These are phyloP conservation scores for Cryptococcus floricola DNA, from an alignment of 1,284 basidiomycete species.

Conservation along the genomic window DNA sequence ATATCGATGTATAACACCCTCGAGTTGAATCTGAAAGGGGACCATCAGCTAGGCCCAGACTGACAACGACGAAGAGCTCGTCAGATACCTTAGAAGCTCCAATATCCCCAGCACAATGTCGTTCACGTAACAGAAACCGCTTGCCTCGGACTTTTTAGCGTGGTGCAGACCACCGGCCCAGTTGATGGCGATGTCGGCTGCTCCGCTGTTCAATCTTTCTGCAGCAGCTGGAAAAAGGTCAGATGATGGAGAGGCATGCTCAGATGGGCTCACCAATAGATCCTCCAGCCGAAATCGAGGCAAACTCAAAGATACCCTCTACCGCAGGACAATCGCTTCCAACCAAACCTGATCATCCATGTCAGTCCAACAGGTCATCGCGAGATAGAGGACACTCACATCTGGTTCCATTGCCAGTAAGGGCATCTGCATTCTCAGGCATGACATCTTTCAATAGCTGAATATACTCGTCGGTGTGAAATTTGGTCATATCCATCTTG, in stretches of 20 bases:
- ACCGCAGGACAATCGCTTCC: slow-evolving; percentile 96
- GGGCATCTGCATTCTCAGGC: slow-evolving; percentile 76
- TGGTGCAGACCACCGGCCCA: slow-evolving; percentile 98
- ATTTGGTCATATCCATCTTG: slow-evolving; percentile 77
- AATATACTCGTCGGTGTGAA: slow-evolving; percentile 98
- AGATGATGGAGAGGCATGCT: not conserved
- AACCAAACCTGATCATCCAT: slow-evolving; percentile 62
- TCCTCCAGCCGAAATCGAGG: slow-evolving; percentile 91
- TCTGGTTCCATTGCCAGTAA: slow-evolving; percentile 75
- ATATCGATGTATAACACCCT: slow-evolving; percentile 97
- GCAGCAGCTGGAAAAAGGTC: slow-evolving; percentile 62
- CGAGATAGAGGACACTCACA: slow-evolving; percentile 57
- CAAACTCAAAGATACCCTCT: slow-evolving; percentile 94
- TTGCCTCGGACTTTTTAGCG: slow-evolving; percentile 94
- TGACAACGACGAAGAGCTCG: not conserved
- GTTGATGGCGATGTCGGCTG: slow-evolving; percentile 89
- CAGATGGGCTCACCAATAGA: slow-evolving; percentile 58
- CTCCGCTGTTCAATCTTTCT: slow-evolving; percentile 70
- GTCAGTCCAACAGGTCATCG: not conserved
- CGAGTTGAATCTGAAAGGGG: slow-evolving; percentile 54
- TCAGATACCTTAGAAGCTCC: slow-evolving; percentile 68
- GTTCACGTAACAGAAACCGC: slow-evolving; percentile 96
- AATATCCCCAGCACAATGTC: slow-evolving; percentile 80
- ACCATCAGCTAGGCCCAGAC: not conserved
- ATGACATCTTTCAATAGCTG: slow-evolving; percentile 82